Evolutionary conservation across 805 yeast species (phyloP), one percentile per base, ranked within the genome.

Genomic region (Starmerella stellata): DNA sequence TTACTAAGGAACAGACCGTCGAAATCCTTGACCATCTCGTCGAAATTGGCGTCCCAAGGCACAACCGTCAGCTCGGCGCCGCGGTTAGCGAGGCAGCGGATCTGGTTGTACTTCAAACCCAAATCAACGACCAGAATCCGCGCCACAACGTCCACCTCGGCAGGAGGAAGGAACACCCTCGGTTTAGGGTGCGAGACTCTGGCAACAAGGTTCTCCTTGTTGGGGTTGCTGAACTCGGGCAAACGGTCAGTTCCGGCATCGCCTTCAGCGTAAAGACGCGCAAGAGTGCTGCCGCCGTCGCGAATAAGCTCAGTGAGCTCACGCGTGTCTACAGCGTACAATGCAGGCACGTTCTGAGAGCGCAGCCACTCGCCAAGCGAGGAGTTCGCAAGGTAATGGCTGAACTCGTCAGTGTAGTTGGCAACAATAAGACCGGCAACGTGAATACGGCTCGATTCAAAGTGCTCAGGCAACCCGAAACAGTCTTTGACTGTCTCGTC

Each of bases 281-380:
- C 95, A 47, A 90, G 68, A 57, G 92, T 82, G 34, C 93, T 78
- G 60, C 99, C 99, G 44, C 72, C 69, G 52, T 78, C 78, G 66
- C 98, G 80, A 58, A 90, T 76, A 59, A 74, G 76, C 65, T 90
- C 85, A 52, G 99, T 90, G 55, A 90, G 68, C 38, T 82, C 70
- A 68, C 99, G 78, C 46, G 98, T 90, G 63, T 90, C 99, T 45
- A 90, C 87, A 65, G 95, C 99, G 55, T 87, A 90, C 43, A 90
- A 72, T 47, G 96, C 98, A 39, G 99, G 99, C 51, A 90, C 68
- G 47, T 79, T 79, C 62, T 87, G 78, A 53, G 75, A 77, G 60
- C 82, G 76, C 54, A 90, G 72, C 99, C 99, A 90, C 53, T 72
- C 69, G 44, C 93, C 93, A 48, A 90, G 70, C 27, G 95, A 82